These are phyloP conservation scores for Elsinoe arachidis DNA, from an alignment of 2,329 filamentous ascomycete genomes.

Conservation along the genomic window DNA sequence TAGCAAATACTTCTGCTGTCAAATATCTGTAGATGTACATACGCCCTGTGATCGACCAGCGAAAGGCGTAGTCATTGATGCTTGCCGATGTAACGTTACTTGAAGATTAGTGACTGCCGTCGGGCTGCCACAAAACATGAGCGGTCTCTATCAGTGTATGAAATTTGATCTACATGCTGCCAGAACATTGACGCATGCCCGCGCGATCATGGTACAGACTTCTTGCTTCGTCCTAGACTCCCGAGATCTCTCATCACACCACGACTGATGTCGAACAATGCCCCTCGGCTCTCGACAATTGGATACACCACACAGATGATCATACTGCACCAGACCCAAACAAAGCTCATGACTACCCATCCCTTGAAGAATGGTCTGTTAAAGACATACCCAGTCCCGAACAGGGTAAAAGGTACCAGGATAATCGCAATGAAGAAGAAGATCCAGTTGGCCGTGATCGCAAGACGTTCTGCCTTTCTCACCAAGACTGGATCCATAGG, in stretches of 20 bases:
- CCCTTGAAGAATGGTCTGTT: constrained; percentile 33
- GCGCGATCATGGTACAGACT: not conserved
- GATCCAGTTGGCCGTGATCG: constrained; percentile 30
- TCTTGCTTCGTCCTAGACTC: not conserved
- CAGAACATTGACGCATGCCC: not conserved
- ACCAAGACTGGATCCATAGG: constrained; percentile 35
- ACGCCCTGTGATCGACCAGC: not conserved
- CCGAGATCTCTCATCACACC: not conserved
- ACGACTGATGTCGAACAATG: not conserved
- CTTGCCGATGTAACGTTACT: too few species aligned
- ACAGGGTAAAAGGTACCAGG: constrained; percentile 27
- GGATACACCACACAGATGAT: constrained; percentile 35
- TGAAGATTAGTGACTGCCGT: too few species aligned
- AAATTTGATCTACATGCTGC: not conserved
- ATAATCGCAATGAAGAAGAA: constrained; percentile 35
- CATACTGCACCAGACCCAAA: constrained; percentile 35
- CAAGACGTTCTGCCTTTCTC: constrained; percentile 30
- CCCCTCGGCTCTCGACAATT: constrained; percentile 23
- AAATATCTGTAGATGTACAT: not conserved
- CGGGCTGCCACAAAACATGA: not conserved
- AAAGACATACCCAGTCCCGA: constrained; percentile 35
- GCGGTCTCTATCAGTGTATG: not conserved
- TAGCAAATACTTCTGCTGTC: too few species aligned
- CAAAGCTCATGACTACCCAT: constrained; percentile 35
- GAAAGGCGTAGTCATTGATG: not conserved